Base-by-base conservation (phyloP, 2,329 filamentous ascomycete genomes). In the Thelonectria olida region DNA sequence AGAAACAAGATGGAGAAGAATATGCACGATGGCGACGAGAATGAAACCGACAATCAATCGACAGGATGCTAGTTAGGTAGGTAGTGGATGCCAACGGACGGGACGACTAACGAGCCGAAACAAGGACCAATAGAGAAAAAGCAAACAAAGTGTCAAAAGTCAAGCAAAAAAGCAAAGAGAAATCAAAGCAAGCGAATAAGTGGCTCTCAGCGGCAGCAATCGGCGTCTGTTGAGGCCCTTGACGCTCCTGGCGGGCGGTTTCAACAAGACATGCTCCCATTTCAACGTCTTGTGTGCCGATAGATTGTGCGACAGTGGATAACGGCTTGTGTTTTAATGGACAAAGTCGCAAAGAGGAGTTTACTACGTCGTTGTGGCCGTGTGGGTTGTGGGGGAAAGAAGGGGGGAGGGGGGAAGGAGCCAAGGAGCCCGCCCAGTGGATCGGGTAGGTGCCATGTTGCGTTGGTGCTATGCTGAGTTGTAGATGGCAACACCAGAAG, bases 191-290 rank as follows among this genome's bases (percentile, higher is more conserved):
- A 61, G 42, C 36, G 13, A 38, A 67, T 66, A 65, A 68, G 65
- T 67, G 65, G 67, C 56, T 36, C n/a, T n/a, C n/a, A n/a, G n/a
- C n/a, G n/a, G n/a, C 53, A 34, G 31, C 31, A 34, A 34, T 39
- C 31, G 57, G 34, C 54, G 47, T 54, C 59, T 36, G 61, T 34
- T 15, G 8, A 15, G 31, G 3, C 28, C 13, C 28, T 7, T 31
- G 54, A 25, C 55, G 53, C 48, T 54, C 19, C 22, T 34, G 59
- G 63, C 34, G 54, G 28, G 38, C 36, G 23, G 56, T 52, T 52
- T 49, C 47, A 54, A 50, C 36, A 64, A 58, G 38, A 41, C 42
- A 58, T 58, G 56, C 42, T 58, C 53, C 56, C 41, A 58, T 58
- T 56, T 39, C 31, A 41, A 27, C 12, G 20, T 15, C 25, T 58